Conservation (phyloP, 2,329 filamentous ascomycete genomes). For the Pseudogymnoascus sp. region DNA sequence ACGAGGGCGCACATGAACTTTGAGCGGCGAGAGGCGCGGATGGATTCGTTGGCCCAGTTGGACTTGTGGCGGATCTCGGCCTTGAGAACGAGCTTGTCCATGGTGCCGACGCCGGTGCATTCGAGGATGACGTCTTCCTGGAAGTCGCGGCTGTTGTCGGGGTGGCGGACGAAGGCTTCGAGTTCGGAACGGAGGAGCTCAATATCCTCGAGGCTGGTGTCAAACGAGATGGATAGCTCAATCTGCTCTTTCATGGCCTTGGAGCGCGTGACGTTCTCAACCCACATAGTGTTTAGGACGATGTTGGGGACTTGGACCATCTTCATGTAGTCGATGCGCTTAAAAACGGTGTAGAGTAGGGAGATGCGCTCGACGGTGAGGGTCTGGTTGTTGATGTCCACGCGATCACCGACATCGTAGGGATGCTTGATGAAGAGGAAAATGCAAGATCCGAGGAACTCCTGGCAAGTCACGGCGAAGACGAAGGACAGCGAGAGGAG, state of each 20-base stretch:
- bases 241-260: constrained; percentile 84
- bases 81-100: constrained; percentile 79
- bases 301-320: constrained; percentile 78
- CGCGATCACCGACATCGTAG: constrained; percentile 89
- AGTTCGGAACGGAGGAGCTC: constrained; percentile 79
- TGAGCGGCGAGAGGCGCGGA: constrained; percentile 73
- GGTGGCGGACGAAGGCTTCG: constrained; percentile 70
- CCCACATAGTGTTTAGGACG: constrained; percentile 82
- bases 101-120: constrained; percentile 68
- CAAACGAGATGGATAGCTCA: constrained; percentile 72
- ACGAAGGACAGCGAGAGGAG: constrained; percentile 95
- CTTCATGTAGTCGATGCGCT: constrained; percentile 73
- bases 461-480: constrained; percentile 84
- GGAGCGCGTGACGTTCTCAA: constrained; percentile 87
- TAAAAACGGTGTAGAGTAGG: constrained; percentile 86
- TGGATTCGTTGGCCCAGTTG: constrained; percentile 80
- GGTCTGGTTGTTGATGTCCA: constrained; percentile 65
- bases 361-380: constrained; percentile 91
- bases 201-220: constrained; percentile 83
- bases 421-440: constrained; percentile 99
- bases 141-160: constrained; percentile 88
- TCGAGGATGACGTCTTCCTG: constrained; percentile 73
- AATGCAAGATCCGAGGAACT: constrained; percentile 96
- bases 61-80: constrained; percentile 87
- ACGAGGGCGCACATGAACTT: constrained; percentile 97